These are phyloP conservation scores for Ceratorhiza oryzae-sativae DNA, from an alignment of 1,284 basidiomycete genomes.

Conservation along the genomic window DNA sequence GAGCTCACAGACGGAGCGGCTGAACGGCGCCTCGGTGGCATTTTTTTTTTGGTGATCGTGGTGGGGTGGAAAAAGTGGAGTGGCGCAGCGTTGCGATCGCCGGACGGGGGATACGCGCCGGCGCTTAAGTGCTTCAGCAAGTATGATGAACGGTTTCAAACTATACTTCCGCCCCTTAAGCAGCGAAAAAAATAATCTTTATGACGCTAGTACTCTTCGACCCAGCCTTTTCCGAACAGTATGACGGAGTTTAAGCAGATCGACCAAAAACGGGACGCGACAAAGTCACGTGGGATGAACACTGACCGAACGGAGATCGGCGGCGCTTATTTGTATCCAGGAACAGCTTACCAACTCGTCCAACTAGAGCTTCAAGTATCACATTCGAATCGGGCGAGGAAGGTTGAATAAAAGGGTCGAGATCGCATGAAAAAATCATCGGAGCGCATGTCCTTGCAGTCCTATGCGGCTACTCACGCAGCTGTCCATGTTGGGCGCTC, in stretches of 20 bases:
- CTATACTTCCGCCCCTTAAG: background rate
- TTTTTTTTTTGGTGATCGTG: constrained; percentile 27
- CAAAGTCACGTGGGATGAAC: constrained; percentile 24
- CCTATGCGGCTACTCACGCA: too few relatives aligned
- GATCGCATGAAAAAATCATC: too few relatives aligned
- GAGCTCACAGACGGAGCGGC: constrained; percentile 22
- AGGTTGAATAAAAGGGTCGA: too few relatives aligned
- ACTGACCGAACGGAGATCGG: constrained; percentile 25
- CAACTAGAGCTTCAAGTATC: too few relatives aligned
- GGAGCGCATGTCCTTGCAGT: too few relatives aligned
- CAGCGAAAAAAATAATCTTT: background rate
- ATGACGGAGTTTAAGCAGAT: background rate
- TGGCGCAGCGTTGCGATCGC: constrained; percentile 23
- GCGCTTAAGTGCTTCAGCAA: background rate
- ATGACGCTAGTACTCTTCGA: background rate
- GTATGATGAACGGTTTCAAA: background rate
- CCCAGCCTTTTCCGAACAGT: background rate
- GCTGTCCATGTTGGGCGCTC: too few relatives aligned
- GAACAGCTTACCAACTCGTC: background rate
- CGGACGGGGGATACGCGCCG: constrained; percentile 31
- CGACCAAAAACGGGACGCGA: background rate
- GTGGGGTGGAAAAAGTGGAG: background rate
- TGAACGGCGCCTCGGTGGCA: constrained; percentile 18
- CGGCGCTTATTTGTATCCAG: constrained; percentile 18
- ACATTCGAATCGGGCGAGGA: too few relatives aligned